Conservation (phyloP, 768 basidiomycete genomes). For the Tricholoma furcatifolium region DNA sequence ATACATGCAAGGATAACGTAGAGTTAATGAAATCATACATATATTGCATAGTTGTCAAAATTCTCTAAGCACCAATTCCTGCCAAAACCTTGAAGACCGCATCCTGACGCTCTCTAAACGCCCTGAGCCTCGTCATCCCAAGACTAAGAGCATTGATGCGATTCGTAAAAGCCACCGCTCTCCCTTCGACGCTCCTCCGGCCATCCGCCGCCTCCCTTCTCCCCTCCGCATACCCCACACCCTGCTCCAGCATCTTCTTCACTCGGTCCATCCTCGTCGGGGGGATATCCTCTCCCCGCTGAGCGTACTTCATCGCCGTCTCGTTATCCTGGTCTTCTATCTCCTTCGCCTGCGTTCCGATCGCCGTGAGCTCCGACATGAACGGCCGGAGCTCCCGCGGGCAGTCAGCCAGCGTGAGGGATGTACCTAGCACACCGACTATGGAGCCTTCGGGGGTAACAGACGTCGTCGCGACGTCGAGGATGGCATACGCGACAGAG, state of each 20-base stretch:
- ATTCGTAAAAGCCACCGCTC: conserved; percentile 72
- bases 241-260: conserved; percentile 53
- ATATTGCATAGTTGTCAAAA: too few relatives aligned
- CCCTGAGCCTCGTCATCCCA: conserved; percentile 63
- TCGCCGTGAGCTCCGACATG: conserved; percentile 60
- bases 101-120: conserved; percentile 71
- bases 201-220: conserved; percentile 25
- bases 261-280: conserved; percentile 58
- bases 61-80: conserved; percentile 33
- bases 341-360: conserved; percentile 48
- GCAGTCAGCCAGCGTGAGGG: conserved; percentile 58
- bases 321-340: conserved; percentile 56
- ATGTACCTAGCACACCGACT: conserved; percentile 55
- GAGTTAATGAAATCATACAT: too few relatives aligned
- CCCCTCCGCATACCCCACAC: conserved; percentile 46
- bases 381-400: conserved; percentile 65
- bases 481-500: conserved; percentile 67
- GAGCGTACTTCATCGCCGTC: conserved; percentile 42
- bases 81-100: conserved; percentile 69
- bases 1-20: too few relatives aligned
- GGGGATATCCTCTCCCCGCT: conserved; percentile 34
- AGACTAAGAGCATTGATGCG: conserved; percentile 73
- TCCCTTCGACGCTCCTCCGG: conserved; percentile 57
- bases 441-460: conserved; percentile 50
- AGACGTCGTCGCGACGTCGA: conserved; percentile 58